Conservation (phyloP, 208 protist species). For the Phytomonas sp. region DNA sequence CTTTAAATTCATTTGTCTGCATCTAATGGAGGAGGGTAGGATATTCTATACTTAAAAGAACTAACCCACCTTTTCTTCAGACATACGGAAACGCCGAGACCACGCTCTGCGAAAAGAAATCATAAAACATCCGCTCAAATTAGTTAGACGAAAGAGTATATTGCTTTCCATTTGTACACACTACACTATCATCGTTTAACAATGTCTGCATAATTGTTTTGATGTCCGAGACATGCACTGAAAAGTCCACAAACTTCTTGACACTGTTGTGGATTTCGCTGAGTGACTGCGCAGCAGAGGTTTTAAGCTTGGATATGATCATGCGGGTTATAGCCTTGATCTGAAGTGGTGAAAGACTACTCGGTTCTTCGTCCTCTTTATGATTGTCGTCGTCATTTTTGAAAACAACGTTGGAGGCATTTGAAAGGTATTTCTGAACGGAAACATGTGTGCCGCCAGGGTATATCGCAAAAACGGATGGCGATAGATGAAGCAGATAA, state of each 20-base stretch:
- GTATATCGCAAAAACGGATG: conserved; percentile 23
- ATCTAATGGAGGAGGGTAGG: conserved; percentile 11
- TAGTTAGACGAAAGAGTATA: conserved; percentile 41
- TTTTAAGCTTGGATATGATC: conserved; percentile 65
- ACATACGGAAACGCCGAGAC: not conserved
- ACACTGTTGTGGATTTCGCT: conserved; percentile 79
- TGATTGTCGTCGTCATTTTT: conserved; percentile 6
- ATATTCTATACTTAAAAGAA: not conserved
- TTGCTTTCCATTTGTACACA: conserved; percentile 43
- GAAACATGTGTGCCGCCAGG: conserved; percentile 17
- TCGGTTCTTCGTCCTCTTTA: conserved; percentile 26
- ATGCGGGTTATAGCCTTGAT: conserved; percentile 16
- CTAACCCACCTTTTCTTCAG: not conserved
- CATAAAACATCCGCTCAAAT: not conserved
- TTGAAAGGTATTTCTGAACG: conserved; percentile 18
- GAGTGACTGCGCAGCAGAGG: conserved; percentile 32
- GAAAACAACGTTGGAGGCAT: conserved; percentile 1
- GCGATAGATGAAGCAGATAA: conserved; percentile 21
- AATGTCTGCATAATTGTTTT: conserved; percentile 62
- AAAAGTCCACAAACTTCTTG: conserved; percentile 68
- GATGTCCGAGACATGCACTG: conserved; percentile 43
- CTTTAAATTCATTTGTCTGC: conserved; percentile 11
- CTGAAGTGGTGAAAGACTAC: conserved; percentile 6
- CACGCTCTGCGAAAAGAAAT: not conserved
- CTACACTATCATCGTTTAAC: conserved; percentile 36